Conservation (phyloP, 805 yeast species). For the Saccharomycopsis sp. region DNA sequence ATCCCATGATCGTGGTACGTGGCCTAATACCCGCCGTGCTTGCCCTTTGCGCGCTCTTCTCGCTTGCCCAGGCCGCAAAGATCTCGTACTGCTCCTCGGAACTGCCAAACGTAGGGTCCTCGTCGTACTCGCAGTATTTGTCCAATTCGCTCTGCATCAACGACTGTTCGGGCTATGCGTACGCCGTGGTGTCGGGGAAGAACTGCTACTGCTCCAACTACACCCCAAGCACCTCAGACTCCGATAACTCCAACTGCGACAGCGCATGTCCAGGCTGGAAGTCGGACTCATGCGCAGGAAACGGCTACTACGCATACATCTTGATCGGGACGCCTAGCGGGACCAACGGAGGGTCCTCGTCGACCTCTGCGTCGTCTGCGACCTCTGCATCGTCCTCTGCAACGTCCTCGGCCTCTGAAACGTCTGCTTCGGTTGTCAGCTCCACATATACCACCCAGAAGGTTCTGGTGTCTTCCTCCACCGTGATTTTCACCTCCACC, state of each 20-base stretch:
- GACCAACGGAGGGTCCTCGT: constrained; percentile 1
- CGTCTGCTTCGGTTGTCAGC: not conserved
- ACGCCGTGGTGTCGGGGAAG: constrained; percentile 39
- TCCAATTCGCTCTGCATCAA: constrained; percentile 40
- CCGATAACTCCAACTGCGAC: constrained; percentile 16
- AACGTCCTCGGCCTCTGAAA: not conserved
- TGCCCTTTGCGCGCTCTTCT: no score
- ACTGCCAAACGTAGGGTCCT: constrained; percentile 25
- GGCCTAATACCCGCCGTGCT: no score
- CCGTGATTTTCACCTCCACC: not conserved
- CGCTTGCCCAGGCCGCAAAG: constrained; percentile 6
- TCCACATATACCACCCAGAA: constrained; percentile 10
- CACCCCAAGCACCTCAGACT: constrained; percentile 32
- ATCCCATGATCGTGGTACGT: no score
- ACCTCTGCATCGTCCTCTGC: not conserved
- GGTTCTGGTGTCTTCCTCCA: not conserved
- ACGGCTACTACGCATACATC: constrained; percentile 36
- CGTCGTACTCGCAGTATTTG: constrained; percentile 21
- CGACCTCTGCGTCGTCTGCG: constrained; percentile 4
- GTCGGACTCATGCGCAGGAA: constrained; percentile 21
- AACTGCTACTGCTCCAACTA: constrained; percentile 45
- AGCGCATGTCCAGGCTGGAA: constrained; percentile 23
- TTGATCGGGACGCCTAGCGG: constrained; percentile 20
- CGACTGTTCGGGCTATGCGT: constrained; percentile 33
- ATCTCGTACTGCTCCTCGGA: constrained; percentile 25